Conservation (phyloP, 78 protist species). For the Isochrysis galbana region DNA sequence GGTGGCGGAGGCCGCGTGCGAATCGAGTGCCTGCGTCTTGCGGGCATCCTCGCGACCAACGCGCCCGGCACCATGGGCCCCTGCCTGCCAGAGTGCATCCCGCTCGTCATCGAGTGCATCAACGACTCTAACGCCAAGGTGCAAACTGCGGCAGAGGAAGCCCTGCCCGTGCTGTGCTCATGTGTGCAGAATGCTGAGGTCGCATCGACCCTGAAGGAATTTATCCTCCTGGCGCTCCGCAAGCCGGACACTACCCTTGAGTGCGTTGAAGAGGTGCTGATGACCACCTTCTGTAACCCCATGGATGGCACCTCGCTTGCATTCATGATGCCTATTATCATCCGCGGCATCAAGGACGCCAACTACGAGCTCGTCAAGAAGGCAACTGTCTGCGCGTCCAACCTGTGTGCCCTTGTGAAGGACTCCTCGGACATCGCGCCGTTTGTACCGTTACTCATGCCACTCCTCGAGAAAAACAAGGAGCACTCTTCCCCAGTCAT, state of each 20-base stretch:
- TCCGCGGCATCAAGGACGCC: not conserved
- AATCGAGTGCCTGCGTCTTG: not conserved
- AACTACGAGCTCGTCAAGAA: conserved; percentile 23
- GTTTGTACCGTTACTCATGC: not conserved
- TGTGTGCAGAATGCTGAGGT: not conserved
- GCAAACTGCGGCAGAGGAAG: not conserved
- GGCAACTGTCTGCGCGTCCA: not conserved
- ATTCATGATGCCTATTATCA: not conserved
- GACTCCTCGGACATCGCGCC: not conserved
- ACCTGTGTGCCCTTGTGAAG: conserved; percentile 6
- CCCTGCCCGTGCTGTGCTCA: not conserved
- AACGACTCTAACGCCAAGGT: conserved; percentile 30
- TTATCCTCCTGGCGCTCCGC: not conserved
- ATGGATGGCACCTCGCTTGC: conserved; percentile 32
- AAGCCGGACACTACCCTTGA: not conserved
- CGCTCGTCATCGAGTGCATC: not conserved
- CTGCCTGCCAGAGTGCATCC: not conserved
- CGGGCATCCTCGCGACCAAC: not conserved
- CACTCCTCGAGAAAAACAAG: not conserved
- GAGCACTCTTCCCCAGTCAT: conserved; percentile 22
- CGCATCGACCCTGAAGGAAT: not conserved
- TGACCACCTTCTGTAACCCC: not conserved
- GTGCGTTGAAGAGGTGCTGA: not conserved
- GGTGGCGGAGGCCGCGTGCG: not conserved
- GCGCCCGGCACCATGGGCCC: not conserved